Evolutionary conservation across 495 filamentous ascomycete species (phyloP), one percentile per base, ranked within the genome.

Genomic region (Penicillium turbatum): DNA sequence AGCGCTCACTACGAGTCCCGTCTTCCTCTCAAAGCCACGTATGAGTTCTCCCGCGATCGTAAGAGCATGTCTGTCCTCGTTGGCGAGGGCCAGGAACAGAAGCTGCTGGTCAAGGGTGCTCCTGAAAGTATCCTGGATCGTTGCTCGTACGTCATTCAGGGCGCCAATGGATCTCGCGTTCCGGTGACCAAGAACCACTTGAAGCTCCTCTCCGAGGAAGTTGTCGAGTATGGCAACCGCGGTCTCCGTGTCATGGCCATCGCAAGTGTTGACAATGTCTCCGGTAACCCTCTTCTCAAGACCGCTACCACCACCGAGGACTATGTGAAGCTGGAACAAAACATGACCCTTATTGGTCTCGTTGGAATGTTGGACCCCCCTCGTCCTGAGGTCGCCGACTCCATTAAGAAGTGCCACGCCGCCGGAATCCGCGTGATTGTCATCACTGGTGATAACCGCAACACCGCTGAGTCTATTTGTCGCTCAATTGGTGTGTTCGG

Each of bases 31-130:
- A 79, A 95, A 51, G 85, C 92, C 1, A 95, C 90, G 12, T 99
- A 92, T 56, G 95, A 99, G 67, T 99, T 99, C 72, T 97, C 95
- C 5, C 85, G 95, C 63, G 95, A 97, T 68, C 82, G 95, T 17
- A 99, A 99, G 80, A 97, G 95, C 66, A 99, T 99, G 95, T 99
- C 95, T 24, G 95, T 97, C 27, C 81, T 97, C 15, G 87, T 93
- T 42, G 84, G 86, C 48, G 73, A 80, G 39, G 82, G 77, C 41
- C 77, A 76, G 37, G 67, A 83, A 31, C 80, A 92, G 68, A 87
- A 86, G 65, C 85, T 99, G 12, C 82, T 99, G 21, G 93, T 97
- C 54, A 99, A 99, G 72, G 95, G 95, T 56, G 95, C 95, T 11
- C 95, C 95, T 10, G 95, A 99, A 70, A 87, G 89, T 7, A 83